Conservation (phyloP, 2,329 filamentous ascomycete species). For the Sporothrix dimorphospora region DNA sequence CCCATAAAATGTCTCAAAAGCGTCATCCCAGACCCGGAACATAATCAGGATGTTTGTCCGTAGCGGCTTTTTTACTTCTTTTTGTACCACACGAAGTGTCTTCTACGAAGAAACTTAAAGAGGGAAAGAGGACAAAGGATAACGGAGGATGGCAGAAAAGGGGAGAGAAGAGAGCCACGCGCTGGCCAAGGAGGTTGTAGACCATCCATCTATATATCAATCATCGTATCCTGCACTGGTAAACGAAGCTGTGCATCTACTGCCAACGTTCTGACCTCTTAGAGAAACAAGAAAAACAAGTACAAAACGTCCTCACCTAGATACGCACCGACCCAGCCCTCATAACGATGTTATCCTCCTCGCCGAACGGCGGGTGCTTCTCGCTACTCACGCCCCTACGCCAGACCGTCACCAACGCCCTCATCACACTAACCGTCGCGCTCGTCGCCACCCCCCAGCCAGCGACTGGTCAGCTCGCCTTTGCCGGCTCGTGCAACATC, state of each 20-base stretch:
- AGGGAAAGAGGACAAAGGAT: background rate
- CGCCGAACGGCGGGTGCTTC: background rate
- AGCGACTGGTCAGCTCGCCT: constrained; percentile 29
- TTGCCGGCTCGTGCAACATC: constrained; percentile 44
- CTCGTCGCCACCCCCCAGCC: background rate
- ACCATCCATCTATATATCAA: constrained; percentile 3
- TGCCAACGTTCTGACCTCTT: background rate
- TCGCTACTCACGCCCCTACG: background rate
- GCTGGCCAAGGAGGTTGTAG: background rate
- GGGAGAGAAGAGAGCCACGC: background rate
- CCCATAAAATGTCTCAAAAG: background rate
- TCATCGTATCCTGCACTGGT: background rate
- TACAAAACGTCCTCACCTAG: too few species aligned
- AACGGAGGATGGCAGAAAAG: background rate
- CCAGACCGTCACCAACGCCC: background rate
- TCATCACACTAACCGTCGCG: background rate
- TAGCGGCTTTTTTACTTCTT: background rate
- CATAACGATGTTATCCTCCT: background rate
- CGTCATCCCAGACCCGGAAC: background rate
- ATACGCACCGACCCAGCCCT: background rate
- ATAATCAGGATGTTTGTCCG: background rate
- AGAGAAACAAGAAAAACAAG: too few species aligned
- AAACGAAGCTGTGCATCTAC: background rate
- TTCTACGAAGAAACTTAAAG: constrained; percentile 1
- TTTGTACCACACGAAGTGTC: background rate